Conservation (phyloP, 2,329 filamentous ascomycete species). For the Cercospora sesami region DNA sequence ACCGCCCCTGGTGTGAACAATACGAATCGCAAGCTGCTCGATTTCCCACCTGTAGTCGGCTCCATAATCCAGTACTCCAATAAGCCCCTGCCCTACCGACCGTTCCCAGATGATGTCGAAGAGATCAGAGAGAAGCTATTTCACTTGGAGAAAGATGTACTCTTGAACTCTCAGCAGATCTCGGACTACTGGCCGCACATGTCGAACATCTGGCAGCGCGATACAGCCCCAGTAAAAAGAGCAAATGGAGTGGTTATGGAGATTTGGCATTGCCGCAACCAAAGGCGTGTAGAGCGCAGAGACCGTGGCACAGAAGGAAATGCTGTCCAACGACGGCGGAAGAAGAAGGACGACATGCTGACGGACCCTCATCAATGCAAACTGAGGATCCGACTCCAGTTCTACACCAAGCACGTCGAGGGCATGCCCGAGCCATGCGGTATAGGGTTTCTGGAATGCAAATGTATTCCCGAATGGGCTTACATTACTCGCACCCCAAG, state of each 20-base stretch:
- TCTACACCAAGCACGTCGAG: slow-evolving; percentile 27
- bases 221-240: slow-evolving; percentile 11
- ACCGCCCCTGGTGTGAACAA: slow-evolving; percentile 10
- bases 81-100: slow-evolving; percentile 28
- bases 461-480: slow-evolving; percentile 32
- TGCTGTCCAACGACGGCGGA: slow-evolving; percentile 12
- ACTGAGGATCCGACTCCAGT: slow-evolving; percentile 24
- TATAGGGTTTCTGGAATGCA: slow-evolving; percentile 27
- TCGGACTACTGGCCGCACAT: slow-evolving; percentile 32
- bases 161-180: slow-evolving; percentile 31
- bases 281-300: slow-evolving; percentile 18
- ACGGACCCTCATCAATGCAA: slow-evolving; percentile 20
- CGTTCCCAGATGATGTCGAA: slow-evolving; percentile 28
- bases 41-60: slow-evolving; percentile 28
- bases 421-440: slow-evolving; percentile 9
- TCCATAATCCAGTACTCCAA: slow-evolving; percentile 28
- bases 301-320: slow-evolving; percentile 4
- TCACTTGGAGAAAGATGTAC: slow-evolving; percentile 24
- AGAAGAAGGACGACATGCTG: slow-evolving; percentile 22
- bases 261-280: slow-evolving; percentile 29
- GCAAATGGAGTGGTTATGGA: slow-evolving; percentile 27
- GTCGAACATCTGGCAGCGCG: slow-evolving; percentile 28
- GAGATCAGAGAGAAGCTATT: slow-evolving; percentile 29
- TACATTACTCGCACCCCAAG: slow-evolving; percentile 18
- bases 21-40: slow-evolving; percentile 16